These are phyloP conservation scores for Cryptococcus maquisensis DNA, from an alignment of 1,284 basidiomycete species.

Conservation along the genomic window DNA sequence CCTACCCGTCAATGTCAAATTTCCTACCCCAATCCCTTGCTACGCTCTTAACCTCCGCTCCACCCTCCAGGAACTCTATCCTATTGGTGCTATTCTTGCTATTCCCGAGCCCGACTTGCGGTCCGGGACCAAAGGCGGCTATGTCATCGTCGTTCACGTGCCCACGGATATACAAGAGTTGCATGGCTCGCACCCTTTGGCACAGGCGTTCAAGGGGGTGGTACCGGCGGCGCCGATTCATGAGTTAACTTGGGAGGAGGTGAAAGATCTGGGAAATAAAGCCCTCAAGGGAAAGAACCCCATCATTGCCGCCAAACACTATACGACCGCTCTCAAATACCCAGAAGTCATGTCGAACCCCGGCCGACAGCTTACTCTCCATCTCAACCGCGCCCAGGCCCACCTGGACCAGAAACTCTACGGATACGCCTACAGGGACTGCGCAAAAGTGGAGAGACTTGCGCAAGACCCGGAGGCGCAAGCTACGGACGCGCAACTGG, in stretches of 20 bases:
- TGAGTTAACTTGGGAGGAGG: neutral
- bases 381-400: conserved; percentile 5
- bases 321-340: neutral
- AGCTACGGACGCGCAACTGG: neutral
- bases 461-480: neutral
- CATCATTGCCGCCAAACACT: neutral
- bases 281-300: neutral
- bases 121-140: neutral
- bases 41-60: neutral
- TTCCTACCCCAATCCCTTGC: neutral
- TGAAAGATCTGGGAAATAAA: neutral
- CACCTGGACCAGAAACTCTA: neutral
- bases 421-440: conserved; percentile 5
- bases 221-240: neutral
- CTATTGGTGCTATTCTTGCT: conserved; percentile 4
- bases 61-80: conserved; percentile 1
- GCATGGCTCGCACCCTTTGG: neutral
- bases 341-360: neutral
- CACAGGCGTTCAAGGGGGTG: neutral
- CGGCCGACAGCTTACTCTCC: neutral
- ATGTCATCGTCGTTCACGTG: conserved; percentile 1
- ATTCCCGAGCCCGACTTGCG: conserved; percentile 6
- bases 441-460: neutral
- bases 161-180: conserved; percentile 4
- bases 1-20: neutral